phyloP scores from a whole-genome alignment of 2,329 filamentous ascomycete genomes.

The Phaeophleospora eucalypticola region DNA sequence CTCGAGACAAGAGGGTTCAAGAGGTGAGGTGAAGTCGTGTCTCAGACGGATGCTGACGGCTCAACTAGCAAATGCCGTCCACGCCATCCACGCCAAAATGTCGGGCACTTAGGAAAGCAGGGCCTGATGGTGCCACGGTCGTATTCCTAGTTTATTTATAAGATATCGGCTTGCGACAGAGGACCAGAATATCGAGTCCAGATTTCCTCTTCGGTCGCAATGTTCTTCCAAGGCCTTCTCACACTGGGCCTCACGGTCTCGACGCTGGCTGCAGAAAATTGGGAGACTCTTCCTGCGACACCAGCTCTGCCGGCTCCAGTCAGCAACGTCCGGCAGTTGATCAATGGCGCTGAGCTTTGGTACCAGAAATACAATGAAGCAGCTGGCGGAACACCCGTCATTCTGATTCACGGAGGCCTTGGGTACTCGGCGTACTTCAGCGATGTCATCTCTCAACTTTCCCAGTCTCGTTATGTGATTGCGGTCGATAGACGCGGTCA shows the following conservation, averaged over 20 bases:
- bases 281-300: slow-evolving; percentile 36
- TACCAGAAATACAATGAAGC: slow-evolving; percentile 41
- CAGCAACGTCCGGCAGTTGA: slow-evolving; percentile 33
- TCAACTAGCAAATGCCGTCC: too few relatives aligned
- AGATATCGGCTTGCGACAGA: too few relatives aligned
- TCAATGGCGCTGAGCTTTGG: slow-evolving; percentile 42
- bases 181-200: too few relatives aligned
- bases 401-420: slow-evolving; percentile 41
- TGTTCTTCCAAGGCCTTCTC: slow-evolving; percentile 5
- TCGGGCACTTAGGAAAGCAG: too few relatives aligned
- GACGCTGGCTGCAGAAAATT: slow-evolving; percentile 6
- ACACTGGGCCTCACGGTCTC: slow-evolving; percentile 4
- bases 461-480: slow-evolving; percentile 37
- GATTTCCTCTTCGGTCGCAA: not conserved
- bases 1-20: too few relatives aligned
- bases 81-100: too few relatives aligned
- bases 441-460: slow-evolving; percentile 36
- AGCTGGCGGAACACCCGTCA: slow-evolving; percentile 34
- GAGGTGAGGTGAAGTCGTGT: too few relatives aligned
- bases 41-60: too few relatives aligned
- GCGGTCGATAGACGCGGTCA: slow-evolving; percentile 42
- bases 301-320: slow-evolving; percentile 36
- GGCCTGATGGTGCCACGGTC: too few relatives aligned
- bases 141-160: too few relatives aligned
- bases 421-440: slow-evolving; percentile 43